These are phyloP conservation scores for Tilletia horrida DNA, from an alignment of 1,284 basidiomycete species.

Conservation along the genomic window DNA sequence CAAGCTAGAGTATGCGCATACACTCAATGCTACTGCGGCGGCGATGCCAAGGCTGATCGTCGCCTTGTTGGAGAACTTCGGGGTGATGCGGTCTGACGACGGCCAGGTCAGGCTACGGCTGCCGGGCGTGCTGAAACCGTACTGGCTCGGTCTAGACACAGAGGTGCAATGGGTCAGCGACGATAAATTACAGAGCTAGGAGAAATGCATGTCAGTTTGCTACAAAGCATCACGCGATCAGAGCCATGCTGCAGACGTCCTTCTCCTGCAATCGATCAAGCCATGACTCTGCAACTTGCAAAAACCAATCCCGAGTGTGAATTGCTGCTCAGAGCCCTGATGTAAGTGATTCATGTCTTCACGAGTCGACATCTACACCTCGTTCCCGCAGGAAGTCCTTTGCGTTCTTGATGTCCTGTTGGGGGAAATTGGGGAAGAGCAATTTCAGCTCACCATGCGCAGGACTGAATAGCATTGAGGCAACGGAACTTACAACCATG, in stretches of 20 bases:
- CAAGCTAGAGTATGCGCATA: slow-evolving; percentile 34
- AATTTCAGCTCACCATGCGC: background rate
- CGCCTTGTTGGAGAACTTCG: slow-evolving; percentile 49
- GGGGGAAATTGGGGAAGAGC: background rate
- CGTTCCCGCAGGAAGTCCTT: slow-evolving; percentile 34
- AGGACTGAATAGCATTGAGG: no score
- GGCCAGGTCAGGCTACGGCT: slow-evolving; percentile 28
- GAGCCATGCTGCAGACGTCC: no score
- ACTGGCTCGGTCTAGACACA: slow-evolving; percentile 35
- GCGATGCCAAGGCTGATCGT: slow-evolving; percentile 51
- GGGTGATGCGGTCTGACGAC: slow-evolving; percentile 24
- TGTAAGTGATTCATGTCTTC: no score
- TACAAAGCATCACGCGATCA: no score
- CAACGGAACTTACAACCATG: slow-evolving; percentile 28
- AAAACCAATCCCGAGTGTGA: no score
- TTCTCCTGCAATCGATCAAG: no score
- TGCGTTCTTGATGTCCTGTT: slow-evolving; percentile 38
- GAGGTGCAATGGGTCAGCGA: slow-evolving; percentile 15
- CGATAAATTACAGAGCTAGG: no score
- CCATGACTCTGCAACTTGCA: no score
- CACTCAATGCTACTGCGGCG: slow-evolving; percentile 51
- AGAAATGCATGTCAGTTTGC: no score
- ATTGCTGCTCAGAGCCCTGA: no score
- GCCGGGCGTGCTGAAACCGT: slow-evolving; percentile 38
- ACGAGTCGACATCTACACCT: slow-evolving; percentile 33